Evolutionary conservation across 1,284 basidiomycete genomes (phyloP).

Genomic region (Pisolithus thermaeus): DNA sequence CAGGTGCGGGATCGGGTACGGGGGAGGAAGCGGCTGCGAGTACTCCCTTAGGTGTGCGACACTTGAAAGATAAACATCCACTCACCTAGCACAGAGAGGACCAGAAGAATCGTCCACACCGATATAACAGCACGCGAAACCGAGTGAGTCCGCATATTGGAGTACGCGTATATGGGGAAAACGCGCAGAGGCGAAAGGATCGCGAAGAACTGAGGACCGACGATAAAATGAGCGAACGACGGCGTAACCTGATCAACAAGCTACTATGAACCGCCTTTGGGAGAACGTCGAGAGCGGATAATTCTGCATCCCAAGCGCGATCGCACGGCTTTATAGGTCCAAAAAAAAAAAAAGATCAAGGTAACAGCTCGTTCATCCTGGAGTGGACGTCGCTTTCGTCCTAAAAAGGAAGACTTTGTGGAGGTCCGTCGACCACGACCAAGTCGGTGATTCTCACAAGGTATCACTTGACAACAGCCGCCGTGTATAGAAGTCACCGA

Average conservation of each 20-base stretch:
- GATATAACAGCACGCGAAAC: conserved; percentile 13
- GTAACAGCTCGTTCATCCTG: background rate
- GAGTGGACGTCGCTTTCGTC: conserved; percentile 16
- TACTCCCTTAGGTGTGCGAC: background rate
- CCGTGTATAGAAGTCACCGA: no score
- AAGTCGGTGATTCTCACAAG: no score
- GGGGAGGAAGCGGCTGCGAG: conserved; percentile 17
- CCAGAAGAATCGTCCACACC: conserved; percentile 19
- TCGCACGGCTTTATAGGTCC: conserved; percentile 4
- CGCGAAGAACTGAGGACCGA: conserved; percentile 3
- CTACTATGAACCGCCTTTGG: background rate
- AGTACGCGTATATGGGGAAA: background rate
- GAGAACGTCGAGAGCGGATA: background rate
- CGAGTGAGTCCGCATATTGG: conserved; percentile 12
- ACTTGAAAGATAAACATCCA: background rate
- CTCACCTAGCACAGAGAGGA: conserved; percentile 17
- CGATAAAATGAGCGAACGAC: background rate
- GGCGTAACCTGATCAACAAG: conserved; percentile 23
- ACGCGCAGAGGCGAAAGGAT: background rate
- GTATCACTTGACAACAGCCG: no score
- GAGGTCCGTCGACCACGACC: no score
- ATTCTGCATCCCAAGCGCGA: background rate
- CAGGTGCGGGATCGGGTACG: conserved; percentile 13
- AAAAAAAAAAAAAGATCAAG: background rate
- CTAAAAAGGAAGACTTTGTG: conserved; percentile 14